Base-by-base conservation (phyloP, 352 stramenopile species). In the Pythium insidiosum region DNA sequence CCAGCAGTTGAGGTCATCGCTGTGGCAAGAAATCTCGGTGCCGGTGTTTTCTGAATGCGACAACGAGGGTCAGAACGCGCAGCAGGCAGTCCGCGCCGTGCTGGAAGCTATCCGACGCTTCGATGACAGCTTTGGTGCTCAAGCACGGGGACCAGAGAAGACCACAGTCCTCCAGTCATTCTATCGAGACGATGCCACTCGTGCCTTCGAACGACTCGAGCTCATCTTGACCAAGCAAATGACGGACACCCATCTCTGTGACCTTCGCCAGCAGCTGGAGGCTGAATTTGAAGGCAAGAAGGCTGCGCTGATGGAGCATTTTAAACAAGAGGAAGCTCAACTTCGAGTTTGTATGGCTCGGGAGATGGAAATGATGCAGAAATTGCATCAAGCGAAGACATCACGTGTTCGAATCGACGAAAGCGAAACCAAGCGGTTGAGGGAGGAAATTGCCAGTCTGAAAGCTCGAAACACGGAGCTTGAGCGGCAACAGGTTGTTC, bases 301-400 rank as follows among this genome's bases (percentile, higher is more conserved):
- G 35, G 50, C 63, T 6, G 56, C 68, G 36, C 61, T 92, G 2
- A 57, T 80, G 11, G 62, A 58, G 15, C 77, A 83, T 23, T 92
- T 92, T 34, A 66, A 77, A 34, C 62, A 70, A 18, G 63, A 90
- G 29, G 72, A 89, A 47, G 59, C 47, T 0, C 68, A 88, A 38
- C 41, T 92, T 20, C 74, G 75, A 12, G 50, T 56, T 38, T 57
- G 65, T 35, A 67, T 92, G 59, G 58, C 53, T 7, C 63, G 63
- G 3, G 80, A 92, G 43, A 59, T 78, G 40, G 63, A 84, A 30
- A 77, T 74, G 38, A 79, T 78, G 66, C 68, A 81, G 35, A 88
- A 88, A 31, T 54, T 85, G 43, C 68, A 85, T 26, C 46, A 78
- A 26, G 71, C 58, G 6, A 80, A 82, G 33, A 63, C 42, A 3